phyloP scores from a whole-genome alignment of 129 eudicot genomes.

The Helichrysum umbraculigerum region DNA sequence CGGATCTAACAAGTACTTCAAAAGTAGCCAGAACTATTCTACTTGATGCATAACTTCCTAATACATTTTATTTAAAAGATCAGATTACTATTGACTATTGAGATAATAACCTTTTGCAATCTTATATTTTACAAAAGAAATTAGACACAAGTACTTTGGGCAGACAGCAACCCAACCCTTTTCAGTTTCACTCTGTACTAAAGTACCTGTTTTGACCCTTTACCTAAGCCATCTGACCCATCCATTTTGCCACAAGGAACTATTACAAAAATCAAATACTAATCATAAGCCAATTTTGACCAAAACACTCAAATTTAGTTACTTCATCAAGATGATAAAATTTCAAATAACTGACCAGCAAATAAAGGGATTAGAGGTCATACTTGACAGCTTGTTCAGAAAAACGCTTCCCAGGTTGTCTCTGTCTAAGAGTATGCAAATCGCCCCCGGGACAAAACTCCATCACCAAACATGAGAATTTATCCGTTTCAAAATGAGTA shows the following conservation, averaged over 20 bases:
- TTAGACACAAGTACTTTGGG: neutral
- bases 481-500: slow-evolving; percentile 78
- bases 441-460: slow-evolving; percentile 92
- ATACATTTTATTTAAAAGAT: too few species aligned
- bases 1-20: too few species aligned
- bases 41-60: neutral
- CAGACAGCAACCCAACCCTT: neutral
- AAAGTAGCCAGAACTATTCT: too few species aligned
- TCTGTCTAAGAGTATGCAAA: slow-evolving; percentile 75
- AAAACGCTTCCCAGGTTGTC: slow-evolving; percentile 81
- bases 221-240: neutral
- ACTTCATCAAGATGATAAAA: neutral
- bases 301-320: neutral
- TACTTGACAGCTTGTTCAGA: slow-evolving; percentile 89
- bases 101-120: too few species aligned
- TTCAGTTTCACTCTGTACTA: too few species aligned
- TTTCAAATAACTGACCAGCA: neutral
- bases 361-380: slow-evolving; percentile 18
- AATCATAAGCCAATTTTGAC: neutral
- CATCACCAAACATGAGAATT: slow-evolving; percentile 83
- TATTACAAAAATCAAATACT: neutral
- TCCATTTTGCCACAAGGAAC: neutral
- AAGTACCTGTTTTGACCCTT: neutral
- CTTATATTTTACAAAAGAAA: too few species aligned
- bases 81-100: too few species aligned